A percentile compares a stretch with the other conserved stretches of the same genome.
These are phyloP conservation scores for Nicotiana tabacum DNA, from an alignment of 257 asterid genomes.

Conservation along the genomic window DNA sequence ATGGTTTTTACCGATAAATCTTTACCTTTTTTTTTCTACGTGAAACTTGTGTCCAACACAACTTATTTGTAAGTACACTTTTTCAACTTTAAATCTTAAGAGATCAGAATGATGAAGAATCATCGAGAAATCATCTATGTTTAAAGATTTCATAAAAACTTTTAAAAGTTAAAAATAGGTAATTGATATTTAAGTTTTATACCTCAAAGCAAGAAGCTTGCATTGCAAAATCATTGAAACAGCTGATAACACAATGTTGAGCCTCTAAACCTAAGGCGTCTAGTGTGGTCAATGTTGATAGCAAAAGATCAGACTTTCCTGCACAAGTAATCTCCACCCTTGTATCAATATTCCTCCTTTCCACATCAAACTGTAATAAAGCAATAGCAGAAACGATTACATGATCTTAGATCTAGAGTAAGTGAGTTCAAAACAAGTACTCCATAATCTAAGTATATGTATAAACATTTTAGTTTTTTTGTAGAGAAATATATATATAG, in stretches of 20 bases:
- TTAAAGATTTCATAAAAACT: no score
- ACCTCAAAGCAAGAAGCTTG: constrained; percentile 67
- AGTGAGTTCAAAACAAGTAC: no score
- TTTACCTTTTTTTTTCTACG: no score
- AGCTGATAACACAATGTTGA: constrained; percentile 66
- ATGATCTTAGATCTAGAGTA: no score
- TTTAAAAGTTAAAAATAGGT: background rate
- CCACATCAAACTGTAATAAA: constrained; percentile 55
- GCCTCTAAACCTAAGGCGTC: constrained; percentile 65
- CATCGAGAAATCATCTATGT: no score
- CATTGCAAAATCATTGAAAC: constrained; percentile 59
- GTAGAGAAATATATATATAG: background rate
- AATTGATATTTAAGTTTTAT: background rate
- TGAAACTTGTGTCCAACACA: no score
- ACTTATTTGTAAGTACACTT: no score
- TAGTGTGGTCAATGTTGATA: constrained; percentile 59
- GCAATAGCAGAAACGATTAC: no score
- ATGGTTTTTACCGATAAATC: no score
- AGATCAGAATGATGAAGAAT: no score
- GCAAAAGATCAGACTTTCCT: constrained; percentile 48
- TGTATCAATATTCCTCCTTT: constrained; percentile 45
- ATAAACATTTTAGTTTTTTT: background rate
- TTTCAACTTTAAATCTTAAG: no score
- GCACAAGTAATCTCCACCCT: constrained; percentile 51
- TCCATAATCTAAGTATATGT: no score